These are phyloP conservation scores for Microsporum audouinii DNA, from an alignment of 2,329 filamentous ascomycete species.

Conservation along the genomic window DNA sequence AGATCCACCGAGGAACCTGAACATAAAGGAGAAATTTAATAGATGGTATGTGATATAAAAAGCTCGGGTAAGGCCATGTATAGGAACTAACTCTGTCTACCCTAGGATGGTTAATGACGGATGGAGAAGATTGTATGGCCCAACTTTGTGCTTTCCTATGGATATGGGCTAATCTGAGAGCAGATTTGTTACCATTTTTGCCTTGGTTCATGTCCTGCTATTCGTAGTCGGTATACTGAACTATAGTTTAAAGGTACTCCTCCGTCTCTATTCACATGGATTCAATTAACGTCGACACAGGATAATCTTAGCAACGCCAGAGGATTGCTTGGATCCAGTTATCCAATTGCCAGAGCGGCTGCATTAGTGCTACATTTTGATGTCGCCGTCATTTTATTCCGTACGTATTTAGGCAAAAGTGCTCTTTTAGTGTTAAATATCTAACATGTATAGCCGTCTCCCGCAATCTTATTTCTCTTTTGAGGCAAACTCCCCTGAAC, in stretches of 20 bases:
- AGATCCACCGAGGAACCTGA: conserved; percentile 57
- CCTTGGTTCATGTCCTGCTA: conserved; percentile 60
- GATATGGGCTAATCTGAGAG: conserved; percentile 36
- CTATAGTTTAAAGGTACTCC: conserved; percentile 54
- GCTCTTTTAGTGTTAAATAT: not conserved
- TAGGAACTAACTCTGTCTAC: not conserved
- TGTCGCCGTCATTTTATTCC: conserved; percentile 65
- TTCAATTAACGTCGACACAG: conserved; percentile 14
- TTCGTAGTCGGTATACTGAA: conserved; percentile 73
- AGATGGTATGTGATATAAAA: conserved; percentile 41
- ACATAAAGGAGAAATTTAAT: conserved; percentile 61
- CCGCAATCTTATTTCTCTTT: conserved; percentile 69
- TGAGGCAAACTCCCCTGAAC: conserved; percentile 69
- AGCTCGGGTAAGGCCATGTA: not conserved
- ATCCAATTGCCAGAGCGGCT: conserved; percentile 62
- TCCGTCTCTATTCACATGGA: not conserved
- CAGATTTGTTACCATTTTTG: conserved; percentile 67
- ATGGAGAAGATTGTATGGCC: conserved; percentile 62
- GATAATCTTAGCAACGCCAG: conserved; percentile 58
- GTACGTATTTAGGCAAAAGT: conserved; percentile 9
- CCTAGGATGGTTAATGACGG: conserved; percentile 73
- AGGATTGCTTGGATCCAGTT: conserved; percentile 61
- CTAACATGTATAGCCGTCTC: conserved; percentile 48
- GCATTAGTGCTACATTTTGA: conserved; percentile 72
- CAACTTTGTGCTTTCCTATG: not conserved